phyloP scores from a whole-genome alignment of 2,329 filamentous ascomycete genomes.

The Massarina eburnea region DNA sequence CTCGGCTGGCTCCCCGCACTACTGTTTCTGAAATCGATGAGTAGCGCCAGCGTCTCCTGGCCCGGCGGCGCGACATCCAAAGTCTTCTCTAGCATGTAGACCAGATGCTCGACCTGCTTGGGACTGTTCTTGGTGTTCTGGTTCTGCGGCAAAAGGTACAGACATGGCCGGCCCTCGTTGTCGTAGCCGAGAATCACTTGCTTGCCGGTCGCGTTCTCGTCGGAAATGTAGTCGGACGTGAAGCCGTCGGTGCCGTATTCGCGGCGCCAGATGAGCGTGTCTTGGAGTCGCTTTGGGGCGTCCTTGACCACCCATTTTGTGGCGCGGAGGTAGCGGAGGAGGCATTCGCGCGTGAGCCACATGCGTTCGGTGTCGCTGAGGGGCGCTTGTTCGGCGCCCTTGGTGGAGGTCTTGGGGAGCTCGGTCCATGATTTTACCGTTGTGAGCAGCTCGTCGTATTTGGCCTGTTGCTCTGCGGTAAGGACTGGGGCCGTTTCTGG shows the following conservation, averaged over 20 bases:
- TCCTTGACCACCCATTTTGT: constrained; percentile 81
- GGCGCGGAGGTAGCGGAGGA: constrained; percentile 89
- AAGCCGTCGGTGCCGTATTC: constrained; percentile 79
- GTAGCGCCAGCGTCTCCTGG: constrained; percentile 80
- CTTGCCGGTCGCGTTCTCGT: constrained; percentile 96
- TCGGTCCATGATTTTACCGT: constrained; percentile 71
- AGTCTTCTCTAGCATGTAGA: constrained; percentile 91
- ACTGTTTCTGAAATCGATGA: constrained; percentile 89
- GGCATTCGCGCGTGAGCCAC: constrained; percentile 89
- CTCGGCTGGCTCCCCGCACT: constrained; percentile 76
- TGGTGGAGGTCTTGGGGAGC: constrained; percentile 65
- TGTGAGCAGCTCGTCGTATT: constrained; percentile 77
- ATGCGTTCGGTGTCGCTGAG: constrained; percentile 79
- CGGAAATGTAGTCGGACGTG: constrained; percentile 83
- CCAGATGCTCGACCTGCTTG: constrained; percentile 87
- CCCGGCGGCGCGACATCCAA: constrained; percentile 85
- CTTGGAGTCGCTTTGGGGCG: constrained; percentile 75
- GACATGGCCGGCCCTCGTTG: constrained; percentile 78
- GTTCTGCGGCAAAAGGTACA: constrained; percentile 84
- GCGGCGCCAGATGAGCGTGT: constrained; percentile 83
- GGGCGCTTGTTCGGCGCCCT: constrained; percentile 59
- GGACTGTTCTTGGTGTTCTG: constrained; percentile 91
- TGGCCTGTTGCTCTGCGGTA: constrained; percentile 74
- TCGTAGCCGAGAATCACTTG: constrained; percentile 89
- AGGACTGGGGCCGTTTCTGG: constrained; percentile 62